phyloP scores from a whole-genome alignment of 2,329 filamentous ascomycete species.

The Botrytis pseudocinerea region DNA sequence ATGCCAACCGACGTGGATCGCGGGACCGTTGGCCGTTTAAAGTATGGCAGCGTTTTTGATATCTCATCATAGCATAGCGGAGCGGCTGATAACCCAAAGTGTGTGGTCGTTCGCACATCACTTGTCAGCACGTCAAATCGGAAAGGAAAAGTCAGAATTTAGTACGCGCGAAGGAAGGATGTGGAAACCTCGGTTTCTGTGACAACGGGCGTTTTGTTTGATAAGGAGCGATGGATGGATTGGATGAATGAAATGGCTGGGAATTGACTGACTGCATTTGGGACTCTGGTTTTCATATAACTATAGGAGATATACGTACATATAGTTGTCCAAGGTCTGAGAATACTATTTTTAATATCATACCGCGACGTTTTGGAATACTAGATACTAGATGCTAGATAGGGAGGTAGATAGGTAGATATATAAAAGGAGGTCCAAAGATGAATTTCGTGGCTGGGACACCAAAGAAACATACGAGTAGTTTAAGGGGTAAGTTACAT shows the following conservation, averaged over 20 bases:
- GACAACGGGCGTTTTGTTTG: neutral
- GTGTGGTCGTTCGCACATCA: neutral
- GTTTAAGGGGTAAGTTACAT: neutral
- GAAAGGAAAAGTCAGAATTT: neutral
- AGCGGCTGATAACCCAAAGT: neutral
- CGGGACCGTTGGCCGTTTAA: neutral
- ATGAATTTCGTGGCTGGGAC: neutral
- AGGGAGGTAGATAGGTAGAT: too few relatives aligned
- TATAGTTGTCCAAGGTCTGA: neutral
- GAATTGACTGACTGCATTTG: neutral
- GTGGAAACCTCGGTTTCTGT: neutral
- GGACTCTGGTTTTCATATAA: too few relatives aligned
- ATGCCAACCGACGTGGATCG: neutral
- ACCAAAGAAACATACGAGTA: too few relatives aligned
- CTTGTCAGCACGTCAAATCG: neutral
- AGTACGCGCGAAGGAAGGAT: neutral
- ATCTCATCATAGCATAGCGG: neutral
- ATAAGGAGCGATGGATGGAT: neutral
- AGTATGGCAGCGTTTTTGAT: neutral
- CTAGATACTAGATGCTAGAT: too few relatives aligned
- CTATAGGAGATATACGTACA: too few relatives aligned
- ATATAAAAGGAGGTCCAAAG: too few relatives aligned
- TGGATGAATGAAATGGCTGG: neutral
- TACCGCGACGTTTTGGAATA: neutral
- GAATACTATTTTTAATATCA: neutral